Evolutionary conservation across 768 basidiomycete species (phyloP).

Genomic region (Chiua virens): DNA sequence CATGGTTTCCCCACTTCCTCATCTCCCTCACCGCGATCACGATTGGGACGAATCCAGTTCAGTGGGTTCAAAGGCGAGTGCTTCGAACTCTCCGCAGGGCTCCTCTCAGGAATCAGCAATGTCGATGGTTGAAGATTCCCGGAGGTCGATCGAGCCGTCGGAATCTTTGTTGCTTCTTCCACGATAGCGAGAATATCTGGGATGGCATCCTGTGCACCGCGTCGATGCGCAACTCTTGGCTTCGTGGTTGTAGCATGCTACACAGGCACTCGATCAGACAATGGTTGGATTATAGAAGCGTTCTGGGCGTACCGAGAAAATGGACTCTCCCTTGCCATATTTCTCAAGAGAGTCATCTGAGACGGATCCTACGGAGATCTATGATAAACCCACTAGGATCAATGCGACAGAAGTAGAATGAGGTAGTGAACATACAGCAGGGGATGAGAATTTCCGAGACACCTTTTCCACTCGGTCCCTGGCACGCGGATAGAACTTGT

Average conservation of each 20-base stretch:
- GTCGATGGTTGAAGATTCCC: not conserved
- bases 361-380: not conserved
- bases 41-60: not conserved
- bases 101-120: not conserved
- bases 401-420: not conserved
- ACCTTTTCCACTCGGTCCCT: not conserved
- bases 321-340: not conserved
- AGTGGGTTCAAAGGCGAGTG: not conserved
- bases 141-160: not conserved
- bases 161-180: constrained; percentile 4
- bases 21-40: not conserved
- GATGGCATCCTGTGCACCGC: not conserved
- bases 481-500: not conserved
- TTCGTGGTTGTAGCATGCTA: not conserved
- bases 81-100: not conserved
- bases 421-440: not conserved
- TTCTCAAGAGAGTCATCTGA: not conserved
- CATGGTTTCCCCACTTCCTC: not conserved
- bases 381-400: not conserved
- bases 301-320: not conserved
- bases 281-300: not conserved
- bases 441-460: not conserved
- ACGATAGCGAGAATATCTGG: constrained; percentile 8
- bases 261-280: not conserved
- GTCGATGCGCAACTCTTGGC: not conserved